Evolutionary conservation across 176 grass and related monocot species (phyloP).

Genomic region (Juncus inflexus): DNA sequence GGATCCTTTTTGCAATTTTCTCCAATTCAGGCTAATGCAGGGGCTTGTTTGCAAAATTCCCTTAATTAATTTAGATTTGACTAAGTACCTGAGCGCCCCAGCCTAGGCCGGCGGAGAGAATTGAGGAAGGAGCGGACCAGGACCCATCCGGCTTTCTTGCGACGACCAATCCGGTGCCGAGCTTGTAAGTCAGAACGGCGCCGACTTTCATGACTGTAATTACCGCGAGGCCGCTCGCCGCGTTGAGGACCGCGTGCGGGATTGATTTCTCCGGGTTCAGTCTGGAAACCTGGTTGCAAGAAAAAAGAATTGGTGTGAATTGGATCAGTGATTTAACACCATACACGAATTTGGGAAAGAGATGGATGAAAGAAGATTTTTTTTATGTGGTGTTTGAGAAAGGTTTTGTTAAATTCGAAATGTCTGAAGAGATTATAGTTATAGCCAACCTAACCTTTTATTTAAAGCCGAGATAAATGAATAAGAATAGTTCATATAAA

Average conservation of each 20-base stretch:
- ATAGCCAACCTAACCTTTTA: too few relatives aligned
- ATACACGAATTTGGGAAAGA: too few relatives aligned
- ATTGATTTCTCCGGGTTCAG: slow-evolving; percentile 78
- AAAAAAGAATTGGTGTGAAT: slow-evolving; percentile 23
- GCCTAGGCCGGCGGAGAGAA: slow-evolving; percentile 69
- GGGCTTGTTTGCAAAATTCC: too few relatives aligned
- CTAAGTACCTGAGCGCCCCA: slow-evolving; percentile 81
- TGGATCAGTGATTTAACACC: slow-evolving; percentile 12
- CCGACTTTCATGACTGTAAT: slow-evolving; percentile 78
- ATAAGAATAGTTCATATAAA: too few relatives aligned
- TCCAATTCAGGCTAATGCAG: too few relatives aligned
- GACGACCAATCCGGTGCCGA: slow-evolving; percentile 81
- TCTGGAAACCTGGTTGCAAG: slow-evolving; percentile 47
- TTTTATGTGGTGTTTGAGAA: too few relatives aligned
- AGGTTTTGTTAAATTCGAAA: too few relatives aligned
- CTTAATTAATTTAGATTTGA: neutral
- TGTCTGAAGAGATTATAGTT: too few relatives aligned
- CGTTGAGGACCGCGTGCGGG: slow-evolving; percentile 61
- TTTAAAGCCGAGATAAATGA: too few relatives aligned
- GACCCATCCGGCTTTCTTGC: slow-evolving; percentile 71
- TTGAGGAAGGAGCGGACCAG: slow-evolving; percentile 88
- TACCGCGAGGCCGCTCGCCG: slow-evolving; percentile 76
- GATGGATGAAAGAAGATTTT: too few relatives aligned
- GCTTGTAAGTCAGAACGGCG: slow-evolving; percentile 84
- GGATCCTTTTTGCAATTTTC: too few relatives aligned